Evolutionary conservation across 805 yeast genomes (phyloP).

Genomic region (Candida mattraensis): DNA sequence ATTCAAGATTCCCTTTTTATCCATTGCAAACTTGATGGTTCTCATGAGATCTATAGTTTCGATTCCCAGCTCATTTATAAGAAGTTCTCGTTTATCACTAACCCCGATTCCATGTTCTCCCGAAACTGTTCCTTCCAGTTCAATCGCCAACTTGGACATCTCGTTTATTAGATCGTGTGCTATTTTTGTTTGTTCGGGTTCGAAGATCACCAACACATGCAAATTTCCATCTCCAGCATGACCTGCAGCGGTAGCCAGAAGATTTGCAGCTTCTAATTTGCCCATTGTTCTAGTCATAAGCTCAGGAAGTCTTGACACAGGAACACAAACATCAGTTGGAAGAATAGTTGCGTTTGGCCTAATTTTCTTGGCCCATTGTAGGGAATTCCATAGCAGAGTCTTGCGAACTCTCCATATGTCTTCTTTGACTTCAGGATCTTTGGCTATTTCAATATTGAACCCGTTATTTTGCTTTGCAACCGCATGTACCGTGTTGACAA

Average conservation of each 20-base stretch:
- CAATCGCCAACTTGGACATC: slow-evolving; percentile 66
- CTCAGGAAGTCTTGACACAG: slow-evolving; percentile 64
- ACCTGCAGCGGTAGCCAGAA: slow-evolving; percentile 63
- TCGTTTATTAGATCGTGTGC: slow-evolving; percentile 53
- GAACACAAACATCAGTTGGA: slow-evolving; percentile 85
- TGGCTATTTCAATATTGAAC: slow-evolving; percentile 60
- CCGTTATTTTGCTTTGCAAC: slow-evolving; percentile 57
- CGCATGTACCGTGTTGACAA: slow-evolving; percentile 43
- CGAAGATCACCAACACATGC: slow-evolving; percentile 65
- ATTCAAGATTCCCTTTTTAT: slow-evolving; percentile 70
- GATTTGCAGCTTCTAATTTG: slow-evolving; percentile 53
- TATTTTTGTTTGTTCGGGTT: slow-evolving; percentile 45
- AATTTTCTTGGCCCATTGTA: slow-evolving; percentile 60
- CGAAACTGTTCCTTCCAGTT: slow-evolving; percentile 77
- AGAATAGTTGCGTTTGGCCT: slow-evolving; percentile 50
- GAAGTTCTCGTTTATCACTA: slow-evolving; percentile 61
- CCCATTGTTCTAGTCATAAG: slow-evolving; percentile 61
- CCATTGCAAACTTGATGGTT: slow-evolving; percentile 66
- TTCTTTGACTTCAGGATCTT: slow-evolving; percentile 57
- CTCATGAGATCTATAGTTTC: slow-evolving; percentile 74
- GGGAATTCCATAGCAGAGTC: slow-evolving; percentile 61
- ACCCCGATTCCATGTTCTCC: slow-evolving; percentile 89
- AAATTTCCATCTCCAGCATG: slow-evolving; percentile 87
- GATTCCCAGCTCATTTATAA: slow-evolving; percentile 64
- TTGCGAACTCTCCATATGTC: slow-evolving; percentile 79